Evolutionary conservation across 768 basidiomycete species (phyloP).

Genomic region (Rhizopogon vesiculosus): DNA sequence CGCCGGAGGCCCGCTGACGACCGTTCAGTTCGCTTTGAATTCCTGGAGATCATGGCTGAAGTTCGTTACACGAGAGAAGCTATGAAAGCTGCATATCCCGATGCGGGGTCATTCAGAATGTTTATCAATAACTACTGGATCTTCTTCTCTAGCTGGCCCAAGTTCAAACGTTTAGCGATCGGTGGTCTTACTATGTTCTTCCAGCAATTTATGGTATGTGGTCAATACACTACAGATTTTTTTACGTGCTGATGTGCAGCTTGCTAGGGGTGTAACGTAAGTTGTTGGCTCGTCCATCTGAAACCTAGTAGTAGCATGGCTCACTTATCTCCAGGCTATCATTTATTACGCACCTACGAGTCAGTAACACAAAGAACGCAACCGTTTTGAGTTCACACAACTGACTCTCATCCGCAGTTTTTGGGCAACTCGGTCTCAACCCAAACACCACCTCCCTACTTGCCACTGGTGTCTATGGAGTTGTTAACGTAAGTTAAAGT

Average conservation of each 20-base stretch:
- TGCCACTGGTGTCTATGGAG: slow-evolving; percentile 37
- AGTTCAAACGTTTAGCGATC: slow-evolving; percentile 25
- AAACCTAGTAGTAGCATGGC: not conserved
- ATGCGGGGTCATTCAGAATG: slow-evolving; percentile 14
- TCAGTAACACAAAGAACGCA: not conserved
- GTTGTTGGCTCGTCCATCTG: slow-evolving; percentile 1
- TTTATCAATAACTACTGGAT: slow-evolving; percentile 19
- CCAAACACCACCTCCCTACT: slow-evolving; percentile 35
- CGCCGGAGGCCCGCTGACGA: slow-evolving; percentile 29
- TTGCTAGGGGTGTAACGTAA: slow-evolving; percentile 22
- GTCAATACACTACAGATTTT: not conserved
- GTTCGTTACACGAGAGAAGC: slow-evolving; percentile 21
- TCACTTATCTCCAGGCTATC: slow-evolving; percentile 17
- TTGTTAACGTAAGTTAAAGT: slow-evolving; percentile 21
- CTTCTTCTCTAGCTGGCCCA: slow-evolving; percentile 24
- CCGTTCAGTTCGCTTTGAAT: slow-evolving; percentile 31
- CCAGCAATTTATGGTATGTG: slow-evolving; percentile 27
- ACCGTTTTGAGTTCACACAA: not conserved
- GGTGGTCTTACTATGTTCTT: slow-evolving; percentile 29
- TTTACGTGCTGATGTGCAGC: not conserved
- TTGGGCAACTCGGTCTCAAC: slow-evolving; percentile 35
- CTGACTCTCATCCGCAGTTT: slow-evolving; percentile 25
- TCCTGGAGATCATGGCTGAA: slow-evolving; percentile 36
- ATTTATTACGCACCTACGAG: slow-evolving; percentile 19
- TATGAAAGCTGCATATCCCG: slow-evolving; percentile 13